Base-by-base conservation (phyloP, 2,329 filamentous ascomycete genomes). In the Sarocladium kiliense region DNA sequence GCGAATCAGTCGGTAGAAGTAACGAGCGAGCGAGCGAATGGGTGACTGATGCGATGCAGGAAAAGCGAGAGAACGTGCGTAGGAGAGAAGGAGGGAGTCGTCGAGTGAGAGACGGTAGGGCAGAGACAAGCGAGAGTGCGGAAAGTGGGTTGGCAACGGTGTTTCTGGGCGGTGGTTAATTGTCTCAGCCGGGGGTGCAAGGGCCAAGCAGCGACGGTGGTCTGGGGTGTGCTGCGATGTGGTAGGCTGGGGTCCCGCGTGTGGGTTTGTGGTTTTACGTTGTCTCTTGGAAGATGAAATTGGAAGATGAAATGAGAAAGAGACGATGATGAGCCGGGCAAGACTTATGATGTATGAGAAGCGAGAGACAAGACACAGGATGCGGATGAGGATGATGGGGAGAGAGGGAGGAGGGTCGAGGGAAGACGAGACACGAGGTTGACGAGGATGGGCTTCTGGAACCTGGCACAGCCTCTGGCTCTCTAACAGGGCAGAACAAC, bases 141-240 rank as follows among this genome's bases (percentile, higher is more conserved):
- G 30, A 32, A 32, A 45, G 41, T 39, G 36, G 41, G 41, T 45
- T 23, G 41, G 41, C 41, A 45, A 26, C 9, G 23, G 41, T 45
- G 41, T 45, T 45, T 45, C 41, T 45, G 19, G 41, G 41, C 19
- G 23, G 23, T 45, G 41, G 41, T n/a, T 45, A 45, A 45, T 45
- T 45, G 41, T 45, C 41, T 45, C 41, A 45, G 41, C 18, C 41
- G 18, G 41, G 30, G 41, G 41, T 19, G 41, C 41, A 45, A 19
- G 41, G 41, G 41, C 41, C 41, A 45, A 45, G 41, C 4, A 45
- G 41, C 30, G 30, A 32, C 6, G 11, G 41, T 11, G 3, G 18
- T 23, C 23, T 25, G 41, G 41, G 18, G 41, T n/a, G 14, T 9
- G 32, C 9, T 36, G 32, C 9, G 9, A 9, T 16, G 32, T 36